Percentiles rank a stretch among this genome's conserved stretches.
Conservation (phyloP, 306 rosid genomes). For the Vicia sativa region DNA sequence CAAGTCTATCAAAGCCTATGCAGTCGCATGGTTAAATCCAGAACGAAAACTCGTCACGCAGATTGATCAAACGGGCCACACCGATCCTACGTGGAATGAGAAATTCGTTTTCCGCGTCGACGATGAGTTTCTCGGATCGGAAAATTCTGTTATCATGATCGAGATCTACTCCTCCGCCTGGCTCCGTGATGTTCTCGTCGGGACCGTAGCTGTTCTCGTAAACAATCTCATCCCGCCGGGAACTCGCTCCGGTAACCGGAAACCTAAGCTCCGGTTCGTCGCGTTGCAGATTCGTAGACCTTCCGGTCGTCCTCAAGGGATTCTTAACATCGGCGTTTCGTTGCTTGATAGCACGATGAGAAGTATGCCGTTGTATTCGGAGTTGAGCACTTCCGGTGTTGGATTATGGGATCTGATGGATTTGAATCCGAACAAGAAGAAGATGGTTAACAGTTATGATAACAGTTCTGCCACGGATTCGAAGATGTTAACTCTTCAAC, state of each 20-base stretch:
- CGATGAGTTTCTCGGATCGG: conserved; percentile 45
- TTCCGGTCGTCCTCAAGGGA: conserved; percentile 75
- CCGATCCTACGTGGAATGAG: conserved; percentile 78
- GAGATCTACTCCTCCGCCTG: conserved; percentile 60
- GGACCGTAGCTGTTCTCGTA: conserved; percentile 53
- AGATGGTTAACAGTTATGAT: background rate
- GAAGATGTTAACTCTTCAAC: conserved; percentile 35
- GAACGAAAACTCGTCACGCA: conserved; percentile 59
- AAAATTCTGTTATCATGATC: conserved; percentile 50
- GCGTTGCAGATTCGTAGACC: conserved; percentile 74
- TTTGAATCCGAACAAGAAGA: background rate
- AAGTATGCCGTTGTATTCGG: conserved; percentile 74
- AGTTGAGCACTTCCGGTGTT: conserved; percentile 54
- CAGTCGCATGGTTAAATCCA: conserved; percentile 71
- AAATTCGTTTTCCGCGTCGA: conserved; percentile 74
- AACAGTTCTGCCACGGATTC: background rate
- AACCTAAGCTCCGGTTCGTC: conserved; percentile 52
- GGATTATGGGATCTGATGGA: conserved; percentile 47
- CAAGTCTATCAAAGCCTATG: conserved; percentile 57
- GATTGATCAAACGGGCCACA: conserved; percentile 55
- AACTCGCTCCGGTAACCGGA: conserved; percentile 20
- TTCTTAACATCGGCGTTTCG: conserved; percentile 60
- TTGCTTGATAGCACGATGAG: conserved; percentile 59
- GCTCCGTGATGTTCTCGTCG: conserved; percentile 60
- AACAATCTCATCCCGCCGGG: conserved; percentile 52